These are phyloP conservation scores for Phytophthora fragariaefolia DNA, from an alignment of 352 stramenopile genomes.

Conservation along the genomic window DNA sequence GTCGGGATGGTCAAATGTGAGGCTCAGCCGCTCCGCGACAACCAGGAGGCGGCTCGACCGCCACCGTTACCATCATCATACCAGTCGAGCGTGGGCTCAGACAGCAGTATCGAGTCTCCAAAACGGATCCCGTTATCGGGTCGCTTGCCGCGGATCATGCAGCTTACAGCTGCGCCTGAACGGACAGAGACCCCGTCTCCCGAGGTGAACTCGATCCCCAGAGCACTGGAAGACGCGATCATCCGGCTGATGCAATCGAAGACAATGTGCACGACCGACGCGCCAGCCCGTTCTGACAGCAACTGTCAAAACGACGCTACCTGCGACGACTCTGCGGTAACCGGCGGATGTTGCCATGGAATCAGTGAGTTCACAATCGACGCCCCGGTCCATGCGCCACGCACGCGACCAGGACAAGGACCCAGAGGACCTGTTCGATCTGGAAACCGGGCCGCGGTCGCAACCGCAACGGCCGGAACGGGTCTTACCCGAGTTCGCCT, in stretches of 20 bases:
- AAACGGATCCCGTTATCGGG: conserved; percentile 3
- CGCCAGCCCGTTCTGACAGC: no score
- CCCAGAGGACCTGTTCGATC: conserved; percentile 9
- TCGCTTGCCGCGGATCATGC: not conserved
- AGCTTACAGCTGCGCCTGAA: not conserved
- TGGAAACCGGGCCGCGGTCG: not conserved
- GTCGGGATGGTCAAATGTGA: not conserved
- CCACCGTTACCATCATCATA: not conserved
- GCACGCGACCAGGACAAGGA: not conserved
- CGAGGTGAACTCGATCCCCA: not conserved
- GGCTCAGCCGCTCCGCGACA: not conserved
- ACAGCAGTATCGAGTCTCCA: conserved; percentile 7
- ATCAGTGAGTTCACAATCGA: conserved; percentile 7
- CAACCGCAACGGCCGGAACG: not conserved
- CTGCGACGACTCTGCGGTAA: not conserved
- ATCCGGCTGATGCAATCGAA: conserved; percentile 1
- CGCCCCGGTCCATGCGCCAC: not conserved
- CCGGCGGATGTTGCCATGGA: conserved; percentile 7
- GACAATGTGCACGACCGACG: not conserved
- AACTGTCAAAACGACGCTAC: not conserved
- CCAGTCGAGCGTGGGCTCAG: not conserved
- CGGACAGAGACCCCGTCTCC: not conserved
- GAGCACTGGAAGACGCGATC: conserved; percentile 2
- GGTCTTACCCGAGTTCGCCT: not conserved
- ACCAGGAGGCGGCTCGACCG: no score